A percentile compares a stretch with the other conserved stretches of the same genome.
phyloP scores from a whole-genome alignment of 768 basidiomycete species.

The Termitomyces sp. region DNA sequence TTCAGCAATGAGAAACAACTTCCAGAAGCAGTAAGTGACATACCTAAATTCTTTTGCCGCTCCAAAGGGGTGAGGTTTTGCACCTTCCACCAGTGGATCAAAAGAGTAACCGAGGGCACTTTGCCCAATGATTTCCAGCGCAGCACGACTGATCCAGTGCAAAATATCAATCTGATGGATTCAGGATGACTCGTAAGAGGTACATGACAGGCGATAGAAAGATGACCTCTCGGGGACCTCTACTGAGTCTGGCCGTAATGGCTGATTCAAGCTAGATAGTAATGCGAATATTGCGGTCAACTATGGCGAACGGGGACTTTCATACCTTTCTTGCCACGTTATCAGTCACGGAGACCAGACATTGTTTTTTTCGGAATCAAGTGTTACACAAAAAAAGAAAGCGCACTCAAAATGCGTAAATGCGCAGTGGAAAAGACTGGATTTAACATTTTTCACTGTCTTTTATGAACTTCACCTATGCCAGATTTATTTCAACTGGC shows the following conservation, averaged over 20 bases:
- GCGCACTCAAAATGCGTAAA: slow-evolving; percentile 26
- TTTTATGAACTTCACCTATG: slow-evolving; percentile 18
- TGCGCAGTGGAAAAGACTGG: slow-evolving; percentile 35
- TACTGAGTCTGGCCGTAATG: slow-evolving; percentile 8
- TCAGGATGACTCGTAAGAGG: neutral
- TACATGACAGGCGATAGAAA: neutral
- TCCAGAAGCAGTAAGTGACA: neutral
- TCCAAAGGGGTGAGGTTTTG: slow-evolving; percentile 25
- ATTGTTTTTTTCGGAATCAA: neutral
- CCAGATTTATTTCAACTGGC: neutral
- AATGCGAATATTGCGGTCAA: neutral
- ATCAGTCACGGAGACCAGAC: slow-evolving; percentile 17
- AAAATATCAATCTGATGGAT: slow-evolving; percentile 22
- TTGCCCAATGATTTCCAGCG: slow-evolving; percentile 29
- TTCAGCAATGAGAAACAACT: neutral
- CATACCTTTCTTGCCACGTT: slow-evolving; percentile 18
- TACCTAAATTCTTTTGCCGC: slow-evolving; percentile 24
- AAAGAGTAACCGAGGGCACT: slow-evolving; percentile 30
- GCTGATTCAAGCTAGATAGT: slow-evolving; percentile 9
- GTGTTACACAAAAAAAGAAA: neutral
- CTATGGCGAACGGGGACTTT: neutral
- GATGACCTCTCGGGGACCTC: slow-evolving; percentile 16
- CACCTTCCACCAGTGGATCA: slow-evolving; percentile 25
- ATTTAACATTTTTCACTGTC: slow-evolving; percentile 35
- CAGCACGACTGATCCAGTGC: slow-evolving; percentile 27